A percentile compares a stretch with the other conserved stretches of the same genome.
phyloP scores from a whole-genome alignment of 306 rosid species.

The Casuarina equisetifolia region DNA sequence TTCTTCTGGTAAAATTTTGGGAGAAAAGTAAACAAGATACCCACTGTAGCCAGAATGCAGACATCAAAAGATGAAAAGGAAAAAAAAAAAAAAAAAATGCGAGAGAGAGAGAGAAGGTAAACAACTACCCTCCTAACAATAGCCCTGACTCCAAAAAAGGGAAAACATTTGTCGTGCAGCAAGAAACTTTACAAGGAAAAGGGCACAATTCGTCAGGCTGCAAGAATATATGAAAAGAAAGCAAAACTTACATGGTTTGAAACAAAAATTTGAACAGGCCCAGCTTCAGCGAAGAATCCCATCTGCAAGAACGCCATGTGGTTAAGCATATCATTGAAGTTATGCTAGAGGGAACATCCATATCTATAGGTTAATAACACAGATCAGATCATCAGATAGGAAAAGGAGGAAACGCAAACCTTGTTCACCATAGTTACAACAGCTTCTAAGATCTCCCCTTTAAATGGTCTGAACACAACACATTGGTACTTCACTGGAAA shows the following conservation, averaged over 20 bases:
- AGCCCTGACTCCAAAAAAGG: neutral
- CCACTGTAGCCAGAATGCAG: neutral
- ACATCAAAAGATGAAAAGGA: neutral
- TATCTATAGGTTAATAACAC: neutral
- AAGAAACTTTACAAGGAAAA: neutral
- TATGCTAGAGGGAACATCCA: neutral
- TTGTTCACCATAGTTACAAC: slow-evolving; percentile 97
- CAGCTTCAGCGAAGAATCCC: slow-evolving; percentile 99
- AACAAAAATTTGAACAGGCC: slow-evolving; percentile 96
- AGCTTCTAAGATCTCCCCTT: slow-evolving; percentile 95
- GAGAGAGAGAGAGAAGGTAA: neutral
- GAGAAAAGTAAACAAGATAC: neutral
- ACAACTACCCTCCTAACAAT: neutral
- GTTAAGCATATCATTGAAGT: slow-evolving; percentile 6
- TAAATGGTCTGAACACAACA: slow-evolving; percentile 94
- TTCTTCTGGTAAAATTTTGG: neutral
- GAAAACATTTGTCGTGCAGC: neutral
- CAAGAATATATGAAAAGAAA: slow-evolving; percentile 4
- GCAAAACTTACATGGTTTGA: slow-evolving; percentile 78
- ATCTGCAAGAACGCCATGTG: slow-evolving; percentile 49
- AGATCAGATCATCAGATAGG: neutral
- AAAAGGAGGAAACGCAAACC: slow-evolving; percentile 39
- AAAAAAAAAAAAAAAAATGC: no score
- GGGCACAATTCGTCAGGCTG: neutral
- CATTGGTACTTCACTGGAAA: slow-evolving; percentile 97